These are phyloP conservation scores for Trichoderma koningii DNA, from an alignment of 2,329 filamentous ascomycete species.

Conservation along the genomic window DNA sequence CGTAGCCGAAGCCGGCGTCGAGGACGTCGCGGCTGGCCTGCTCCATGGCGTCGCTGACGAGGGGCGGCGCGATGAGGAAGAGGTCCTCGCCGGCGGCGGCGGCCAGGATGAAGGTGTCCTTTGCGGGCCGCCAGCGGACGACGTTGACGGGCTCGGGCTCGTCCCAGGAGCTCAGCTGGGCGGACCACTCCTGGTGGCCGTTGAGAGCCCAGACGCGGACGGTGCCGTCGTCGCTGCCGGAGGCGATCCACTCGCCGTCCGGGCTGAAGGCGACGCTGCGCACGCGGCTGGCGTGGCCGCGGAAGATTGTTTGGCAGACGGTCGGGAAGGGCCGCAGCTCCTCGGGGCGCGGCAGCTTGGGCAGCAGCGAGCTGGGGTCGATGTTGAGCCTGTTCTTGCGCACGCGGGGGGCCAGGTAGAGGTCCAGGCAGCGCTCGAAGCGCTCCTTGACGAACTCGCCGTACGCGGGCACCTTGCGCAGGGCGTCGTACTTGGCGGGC, in stretches of 20 bases:
- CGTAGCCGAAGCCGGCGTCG: constrained; percentile 91
- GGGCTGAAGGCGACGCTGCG: constrained; percentile 84
- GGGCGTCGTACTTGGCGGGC: constrained; percentile 76
- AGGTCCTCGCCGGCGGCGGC: constrained; percentile 83
- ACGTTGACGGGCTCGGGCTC: constrained; percentile 69
- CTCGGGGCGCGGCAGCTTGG: constrained; percentile 89
- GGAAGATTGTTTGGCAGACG: constrained; percentile 81
- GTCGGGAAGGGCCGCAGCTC: constrained; percentile 96
- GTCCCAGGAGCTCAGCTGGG: constrained; percentile 71
- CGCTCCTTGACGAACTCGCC: constrained; percentile 89
- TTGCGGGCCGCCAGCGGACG: constrained; percentile 85
- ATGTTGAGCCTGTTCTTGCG: constrained; percentile 95
- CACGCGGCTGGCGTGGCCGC: constrained; percentile 85
- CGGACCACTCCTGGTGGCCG: constrained; percentile 84
- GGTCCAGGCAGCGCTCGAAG: constrained; percentile 91
- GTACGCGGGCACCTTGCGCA: constrained; percentile 92
- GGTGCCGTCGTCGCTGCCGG: constrained; percentile 90
- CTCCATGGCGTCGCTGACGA: constrained; percentile 73
- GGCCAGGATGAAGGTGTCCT: constrained; percentile 77
- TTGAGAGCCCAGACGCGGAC: constrained; percentile 91
- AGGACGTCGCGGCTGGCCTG: constrained; percentile 73
- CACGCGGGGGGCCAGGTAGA: constrained; percentile 91
- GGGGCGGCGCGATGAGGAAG: constrained; percentile 77
- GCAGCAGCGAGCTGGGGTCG: constrained; percentile 87
- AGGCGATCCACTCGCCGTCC: constrained; percentile 81